These are phyloP conservation scores for Endocladia muricata DNA, from an alignment of 31 red algal species.

Conservation along the genomic window DNA sequence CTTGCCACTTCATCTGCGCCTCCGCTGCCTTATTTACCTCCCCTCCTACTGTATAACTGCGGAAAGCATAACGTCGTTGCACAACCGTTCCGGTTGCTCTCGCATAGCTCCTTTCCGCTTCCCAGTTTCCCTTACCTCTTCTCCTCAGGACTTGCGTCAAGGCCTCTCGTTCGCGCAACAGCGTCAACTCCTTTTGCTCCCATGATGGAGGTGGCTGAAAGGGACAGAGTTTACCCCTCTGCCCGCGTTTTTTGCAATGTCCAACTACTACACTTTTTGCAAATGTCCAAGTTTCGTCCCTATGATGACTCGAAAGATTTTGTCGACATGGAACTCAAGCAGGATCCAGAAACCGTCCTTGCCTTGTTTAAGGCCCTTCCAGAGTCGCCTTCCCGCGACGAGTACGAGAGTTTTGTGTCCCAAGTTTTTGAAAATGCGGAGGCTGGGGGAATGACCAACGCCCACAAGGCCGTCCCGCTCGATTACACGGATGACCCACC, in stretches of 20 bases:
- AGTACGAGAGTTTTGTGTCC: slow-evolving; percentile 18
- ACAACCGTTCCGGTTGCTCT: too few relatives aligned
- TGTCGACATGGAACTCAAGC: slow-evolving; percentile 27
- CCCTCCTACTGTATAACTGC: too few relatives aligned
- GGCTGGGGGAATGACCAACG: neutral
- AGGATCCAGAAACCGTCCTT: neutral
- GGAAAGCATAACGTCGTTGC: too few relatives aligned
- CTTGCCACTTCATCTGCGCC: too few relatives aligned
- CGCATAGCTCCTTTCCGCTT: too few relatives aligned
- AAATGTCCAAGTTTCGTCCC: slow-evolving; percentile 27
- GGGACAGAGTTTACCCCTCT: slow-evolving; percentile 18
- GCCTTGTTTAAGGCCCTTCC: neutral
- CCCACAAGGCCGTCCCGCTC: neutral
- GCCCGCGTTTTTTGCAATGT: slow-evolving; percentile 39
- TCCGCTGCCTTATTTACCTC: too few relatives aligned
- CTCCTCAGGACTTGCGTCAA: too few relatives aligned
- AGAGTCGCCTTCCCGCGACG: neutral
- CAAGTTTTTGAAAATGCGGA: slow-evolving; percentile 10
- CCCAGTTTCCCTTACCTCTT: too few relatives aligned
- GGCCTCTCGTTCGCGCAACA: too few relatives aligned
- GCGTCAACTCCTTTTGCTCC: too few relatives aligned
- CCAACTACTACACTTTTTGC: slow-evolving; percentile 5
- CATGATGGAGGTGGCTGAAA: neutral
- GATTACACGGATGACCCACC: slow-evolving; percentile 12
- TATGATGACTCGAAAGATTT: slow-evolving; percentile 36